Base-by-base conservation (phyloP, 2,329 filamentous ascomycete genomes). In the Ascochyta koolunga region DNA sequence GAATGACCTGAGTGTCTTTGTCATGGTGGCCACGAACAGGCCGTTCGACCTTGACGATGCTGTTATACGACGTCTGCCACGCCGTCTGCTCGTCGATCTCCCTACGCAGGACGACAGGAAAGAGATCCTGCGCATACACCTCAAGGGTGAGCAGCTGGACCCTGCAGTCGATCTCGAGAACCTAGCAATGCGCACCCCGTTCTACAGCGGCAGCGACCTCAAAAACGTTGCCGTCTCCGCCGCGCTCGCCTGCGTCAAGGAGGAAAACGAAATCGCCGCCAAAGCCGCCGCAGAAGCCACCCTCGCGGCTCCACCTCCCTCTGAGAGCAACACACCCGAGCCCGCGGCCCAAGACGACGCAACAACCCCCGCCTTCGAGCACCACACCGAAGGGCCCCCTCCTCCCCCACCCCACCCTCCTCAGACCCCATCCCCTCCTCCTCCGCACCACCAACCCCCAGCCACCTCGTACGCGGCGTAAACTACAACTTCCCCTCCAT, bases 1-100 rank as follows among this genome's bases (percentile, higher is more conserved):
- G 80, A 89, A 90, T 64, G 82, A 86, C 54, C 84, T 87, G 40
- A 89, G 89, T 16, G 91, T 93, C 2, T 98, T 99, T 73, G 93
- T 99, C 74, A 97, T 99, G 92, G 92, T 98, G 0, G 93, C 95
- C 24, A 98, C 93, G 8, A 98, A 99, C 74, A 83, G 93, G 9
- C 95, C 95, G 0, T 97, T 96, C 68, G 95, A 98, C 68, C 84
- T 99, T 1, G 95, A 99, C 67, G 90, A 95, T 65, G 90, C 90
- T 9, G 89, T 95, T 9, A 81, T 95, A 39, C 83, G 90, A n/a
- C 83, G 90, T 11, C 78, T 93, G 19, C 90, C 90, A 2, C 81
- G 90, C 48, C 84, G 89, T 36, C 78, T 93, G 31, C 80, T 93
- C 0, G 84, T 93, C 35, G 90, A 93, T 68, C 78, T 93, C 5